phyloP scores from a whole-genome alignment of 192 early-diverging fungal species.

The Rhizophagus sp. region DNA sequence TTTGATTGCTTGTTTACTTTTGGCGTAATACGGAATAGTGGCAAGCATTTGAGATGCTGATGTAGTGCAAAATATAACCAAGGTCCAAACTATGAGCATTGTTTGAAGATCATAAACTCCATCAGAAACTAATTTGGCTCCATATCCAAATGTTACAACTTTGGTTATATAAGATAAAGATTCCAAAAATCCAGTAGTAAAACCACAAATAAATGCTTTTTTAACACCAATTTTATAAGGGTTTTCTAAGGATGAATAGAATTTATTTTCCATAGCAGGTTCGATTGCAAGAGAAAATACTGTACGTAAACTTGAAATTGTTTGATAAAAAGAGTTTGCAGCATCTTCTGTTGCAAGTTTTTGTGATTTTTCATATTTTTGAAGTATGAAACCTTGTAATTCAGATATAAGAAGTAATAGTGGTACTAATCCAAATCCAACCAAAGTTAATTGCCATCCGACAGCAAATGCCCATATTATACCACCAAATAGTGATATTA shows the following conservation, averaged over 20 bases:
- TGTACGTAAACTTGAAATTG: slow-evolving; percentile 18
- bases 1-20: slow-evolving; percentile 22
- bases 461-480: slow-evolving; percentile 8
- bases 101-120: slow-evolving; percentile 24
- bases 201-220: slow-evolving; percentile 20
- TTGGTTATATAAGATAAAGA: slow-evolving; percentile 19
- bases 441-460: slow-evolving; percentile 29
- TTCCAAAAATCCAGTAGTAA: slow-evolving; percentile 7
- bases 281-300: slow-evolving; percentile 24
- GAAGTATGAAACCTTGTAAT: slow-evolving; percentile 18
- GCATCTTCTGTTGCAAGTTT: slow-evolving; percentile 12
- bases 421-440: slow-evolving; percentile 20
- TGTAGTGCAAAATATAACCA: slow-evolving; percentile 27
- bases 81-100: slow-evolving; percentile 23
- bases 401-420: neutral
- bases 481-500: slow-evolving; percentile 24
- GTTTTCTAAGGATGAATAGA: neutral
- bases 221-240: slow-evolving; percentile 20
- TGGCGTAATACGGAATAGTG: slow-evolving; percentile 17
- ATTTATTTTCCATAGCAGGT: neutral
- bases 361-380: slow-evolving; percentile 23
- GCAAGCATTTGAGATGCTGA: slow-evolving; percentile 6
- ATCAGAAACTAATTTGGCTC: neutral
- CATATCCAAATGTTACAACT: slow-evolving; percentile 21
- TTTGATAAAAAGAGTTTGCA: slow-evolving; percentile 27